Percentiles rank a stretch among this genome's conserved stretches.
phyloP scores from a whole-genome alignment of 257 asterid genomes.

The Solanum raphanifolium region DNA sequence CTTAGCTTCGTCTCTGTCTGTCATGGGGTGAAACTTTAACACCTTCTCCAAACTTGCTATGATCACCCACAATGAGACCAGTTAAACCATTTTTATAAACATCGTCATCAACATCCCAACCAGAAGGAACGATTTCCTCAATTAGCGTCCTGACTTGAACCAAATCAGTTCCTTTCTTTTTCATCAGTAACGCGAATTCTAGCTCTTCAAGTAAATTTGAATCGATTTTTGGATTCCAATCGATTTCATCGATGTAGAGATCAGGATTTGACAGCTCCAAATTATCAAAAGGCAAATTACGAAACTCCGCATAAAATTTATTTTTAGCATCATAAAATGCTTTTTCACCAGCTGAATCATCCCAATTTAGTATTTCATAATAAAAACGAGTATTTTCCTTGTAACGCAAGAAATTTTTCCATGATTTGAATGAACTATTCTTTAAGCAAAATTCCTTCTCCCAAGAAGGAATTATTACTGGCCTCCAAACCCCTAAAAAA shows the following conservation, averaged over 20 bases:
- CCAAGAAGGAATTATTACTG: constrained; percentile 8
- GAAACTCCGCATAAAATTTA: constrained; percentile 1
- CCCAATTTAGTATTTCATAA: neutral
- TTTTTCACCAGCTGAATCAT: constrained; percentile 10
- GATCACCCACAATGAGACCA: neutral
- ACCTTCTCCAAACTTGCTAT: neutral
- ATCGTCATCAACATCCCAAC: neutral
- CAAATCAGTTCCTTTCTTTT: neutral
- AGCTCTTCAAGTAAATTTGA: neutral
- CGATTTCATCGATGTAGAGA: constrained; percentile 10
- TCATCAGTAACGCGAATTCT: neutral
- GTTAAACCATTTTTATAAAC: neutral
- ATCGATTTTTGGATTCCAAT: constrained; percentile 1
- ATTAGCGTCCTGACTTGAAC: neutral
- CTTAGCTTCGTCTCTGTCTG: neutral
- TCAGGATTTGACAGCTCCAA: neutral
- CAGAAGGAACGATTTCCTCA: constrained; percentile 13
- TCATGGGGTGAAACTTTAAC: neutral
- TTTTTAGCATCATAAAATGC: constrained; percentile 7
- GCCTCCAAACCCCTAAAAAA: constrained; percentile 7
- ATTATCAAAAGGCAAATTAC: neutral
- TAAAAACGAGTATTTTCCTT: neutral
- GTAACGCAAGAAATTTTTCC: constrained; percentile 9
- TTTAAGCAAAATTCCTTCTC: constrained; percentile 16
- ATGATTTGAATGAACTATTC: neutral